Base-by-base conservation (phyloP, 805 yeast genomes). In the Lipomyces yamadae region DNA sequence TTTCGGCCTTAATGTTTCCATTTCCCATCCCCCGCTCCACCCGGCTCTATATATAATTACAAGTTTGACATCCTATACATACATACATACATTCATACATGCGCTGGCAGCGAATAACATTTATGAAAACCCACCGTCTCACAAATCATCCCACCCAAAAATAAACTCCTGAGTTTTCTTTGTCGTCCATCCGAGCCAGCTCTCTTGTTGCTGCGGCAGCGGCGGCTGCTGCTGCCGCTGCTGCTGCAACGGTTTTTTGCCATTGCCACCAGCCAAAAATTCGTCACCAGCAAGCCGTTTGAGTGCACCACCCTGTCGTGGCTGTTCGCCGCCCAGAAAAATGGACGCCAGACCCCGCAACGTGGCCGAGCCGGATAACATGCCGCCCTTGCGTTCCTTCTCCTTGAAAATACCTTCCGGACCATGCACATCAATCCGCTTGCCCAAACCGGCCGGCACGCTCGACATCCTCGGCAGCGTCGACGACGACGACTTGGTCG, bases 111-210 rank as follows among this genome's bases (percentile, higher is more conserved):
- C 24, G 24, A 24, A 24, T 24, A 24, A 24, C 1, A 24, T 24
- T 24, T 1, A 24, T 24, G 1, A 1, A 24, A 24, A 1, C 24
- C 24, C 24, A 24, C 24, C 24, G 24, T 24, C 55, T 57, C 39
- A 72, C 58, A 82, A 71, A 64, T 84, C 84, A 60, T 84, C 86
- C 86, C 86, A 85, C 1, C 87, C 87, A 73, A 85, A 85, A 48
- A 85, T 74, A 77, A 85, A 76, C 72, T 84, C 84, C 67, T 81
- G 82, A 2, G 84, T 80, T 45, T 71, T 64, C 59, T 71, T 69
- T 7, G 75, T 65, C 4, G 76, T 69, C 75, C 78, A 74, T 29
- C 74, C 72, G 32, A 71, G 70, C 80, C 80, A 78, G 60, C 60
- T 61, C 53, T 62, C 32, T 62, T 35, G 58, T 24, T 60, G 11